These are phyloP conservation scores for Mrakia hoshinonis DNA, from an alignment of 768 basidiomycete species.

Conservation along the genomic window DNA sequence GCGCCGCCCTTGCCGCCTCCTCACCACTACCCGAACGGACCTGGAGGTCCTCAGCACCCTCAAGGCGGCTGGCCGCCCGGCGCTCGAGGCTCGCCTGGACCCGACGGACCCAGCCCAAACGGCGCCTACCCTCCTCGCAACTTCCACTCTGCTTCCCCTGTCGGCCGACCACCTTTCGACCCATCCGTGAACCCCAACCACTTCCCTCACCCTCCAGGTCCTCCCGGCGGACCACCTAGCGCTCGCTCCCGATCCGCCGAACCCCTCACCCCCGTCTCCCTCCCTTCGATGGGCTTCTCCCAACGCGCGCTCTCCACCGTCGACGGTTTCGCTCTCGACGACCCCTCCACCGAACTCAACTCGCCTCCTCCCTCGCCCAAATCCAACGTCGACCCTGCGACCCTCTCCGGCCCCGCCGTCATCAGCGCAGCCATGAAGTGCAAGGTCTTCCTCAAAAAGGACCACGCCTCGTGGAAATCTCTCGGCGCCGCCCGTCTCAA, in stretches of 20 bases:
- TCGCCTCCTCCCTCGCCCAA: slow-evolving; percentile 80
- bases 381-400: slow-evolving; percentile 46
- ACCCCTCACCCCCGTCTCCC: slow-evolving; percentile 34
- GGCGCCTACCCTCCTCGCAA: not conserved
- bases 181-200: not conserved
- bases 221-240: not conserved
- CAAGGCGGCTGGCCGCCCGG: slow-evolving; percentile 8
- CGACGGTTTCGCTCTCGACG: slow-evolving; percentile 20
- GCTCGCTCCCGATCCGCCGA: slow-evolving; percentile 41
- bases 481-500: slow-evolving; percentile 79
- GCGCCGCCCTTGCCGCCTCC: not conserved
- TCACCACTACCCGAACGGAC: slow-evolving; percentile 2
- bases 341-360: slow-evolving; percentile 37
- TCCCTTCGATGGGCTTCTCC: slow-evolving; percentile 37
- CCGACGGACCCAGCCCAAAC: not conserved
- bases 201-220: slow-evolving; percentile 3
- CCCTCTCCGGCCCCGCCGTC: slow-evolving; percentile 57
- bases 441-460: slow-evolving; percentile 92
- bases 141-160: slow-evolving; percentile 11
- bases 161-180: not conserved
- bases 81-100: not conserved
- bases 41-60: not conserved
- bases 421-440: slow-evolving; percentile 91
- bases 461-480: slow-evolving; percentile 94
- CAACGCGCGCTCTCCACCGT: slow-evolving; percentile 32